A percentile compares a stretch with the other conserved stretches of the same genome.
Conservation (phyloP, 169 alveolate species). For the Plasmodium inui region DNA sequence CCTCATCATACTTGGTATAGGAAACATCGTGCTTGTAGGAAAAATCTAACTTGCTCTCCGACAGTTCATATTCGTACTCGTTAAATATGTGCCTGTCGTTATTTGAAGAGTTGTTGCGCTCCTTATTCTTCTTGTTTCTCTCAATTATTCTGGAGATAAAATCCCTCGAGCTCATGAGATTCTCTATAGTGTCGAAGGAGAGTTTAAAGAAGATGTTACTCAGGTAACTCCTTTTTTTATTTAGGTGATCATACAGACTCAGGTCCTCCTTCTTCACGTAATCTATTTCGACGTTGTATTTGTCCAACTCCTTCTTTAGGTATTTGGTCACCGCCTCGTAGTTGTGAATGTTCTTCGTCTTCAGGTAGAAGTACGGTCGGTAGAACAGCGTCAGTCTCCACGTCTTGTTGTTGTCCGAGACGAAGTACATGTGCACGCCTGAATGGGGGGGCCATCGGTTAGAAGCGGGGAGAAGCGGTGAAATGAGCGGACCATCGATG, state of each 20-base stretch:
- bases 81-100: slow-evolving; percentile 57
- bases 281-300: slow-evolving; percentile 75
- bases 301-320: slow-evolving; percentile 48
- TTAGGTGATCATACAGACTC: slow-evolving; percentile 89
- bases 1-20: slow-evolving; percentile 41
- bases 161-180: slow-evolving; percentile 86
- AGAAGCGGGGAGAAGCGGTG: background rate
- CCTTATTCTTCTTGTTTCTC: slow-evolving; percentile 73
- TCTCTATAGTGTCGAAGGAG: slow-evolving; percentile 89
- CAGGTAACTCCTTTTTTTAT: slow-evolving; percentile 88
- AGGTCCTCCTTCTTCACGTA: slow-evolving; percentile 89
- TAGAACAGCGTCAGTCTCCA: slow-evolving; percentile 81
- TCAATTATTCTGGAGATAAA: slow-evolving; percentile 83
- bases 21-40: slow-evolving; percentile 38
- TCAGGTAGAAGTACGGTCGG: slow-evolving; percentile 93
- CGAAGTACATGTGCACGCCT: slow-evolving; percentile 73
- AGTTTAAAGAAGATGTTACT: slow-evolving; percentile 83
- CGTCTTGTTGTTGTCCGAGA: slow-evolving; percentile 66
- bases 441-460: background rate
- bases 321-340: slow-evolving; percentile 78
- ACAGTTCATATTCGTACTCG: slow-evolving; percentile 42
- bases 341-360: slow-evolving; percentile 81
- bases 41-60: slow-evolving; percentile 50
- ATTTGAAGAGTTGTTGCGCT: slow-evolving; percentile 13
- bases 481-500: background rate